Percentiles rank a stretch among this genome's conserved stretches.
Evolutionary conservation across 441 rosid species (phyloP).

Genomic region (Arabidopsis lyrata): DNA sequence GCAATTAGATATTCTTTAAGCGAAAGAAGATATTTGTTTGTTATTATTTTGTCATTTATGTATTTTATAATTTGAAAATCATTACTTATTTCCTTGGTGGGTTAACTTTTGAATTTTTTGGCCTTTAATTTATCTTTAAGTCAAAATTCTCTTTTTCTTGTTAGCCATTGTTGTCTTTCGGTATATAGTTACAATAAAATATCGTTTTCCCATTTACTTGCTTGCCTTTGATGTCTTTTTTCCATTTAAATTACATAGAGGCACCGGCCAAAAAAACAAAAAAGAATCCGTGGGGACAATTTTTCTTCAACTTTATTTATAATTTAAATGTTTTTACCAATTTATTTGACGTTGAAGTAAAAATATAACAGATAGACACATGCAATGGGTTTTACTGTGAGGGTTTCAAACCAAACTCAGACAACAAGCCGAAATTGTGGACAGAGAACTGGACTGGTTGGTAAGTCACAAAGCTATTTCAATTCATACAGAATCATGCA

Average conservation of each 20-base stretch:
- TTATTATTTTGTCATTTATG: constrained; percentile 3
- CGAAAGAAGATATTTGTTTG: constrained; percentile 8
- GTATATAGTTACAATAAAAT: background rate
- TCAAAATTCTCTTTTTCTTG: background rate
- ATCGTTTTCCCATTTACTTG: constrained; percentile 6
- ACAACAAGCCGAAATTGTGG: constrained; percentile 66
- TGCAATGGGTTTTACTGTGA: constrained; percentile 68
- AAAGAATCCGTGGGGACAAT: background rate
- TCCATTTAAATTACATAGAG: constrained; percentile 23
- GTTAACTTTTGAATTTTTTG: constrained; percentile 16
- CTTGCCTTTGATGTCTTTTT: constrained; percentile 15
- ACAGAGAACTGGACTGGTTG: constrained; percentile 79
- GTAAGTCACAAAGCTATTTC: constrained; percentile 45
- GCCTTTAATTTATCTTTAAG: background rate
- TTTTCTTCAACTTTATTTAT: background rate
- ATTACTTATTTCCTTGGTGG: constrained; percentile 24
- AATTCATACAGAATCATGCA: background rate
- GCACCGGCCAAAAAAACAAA: constrained; percentile 27
- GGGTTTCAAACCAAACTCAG: constrained; percentile 50
- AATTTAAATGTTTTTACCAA: too few relatives aligned
- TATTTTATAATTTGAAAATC: background rate
- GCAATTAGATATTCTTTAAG: constrained; percentile 28
- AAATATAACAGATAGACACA: constrained; percentile 49
- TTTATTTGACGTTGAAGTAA: background rate
- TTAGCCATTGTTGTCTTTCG: background rate